Evolutionary conservation across 2,329 filamentous ascomycete species (phyloP), one percentile per base, ranked within the genome.

Genomic region (Talaromyces funiculosus): DNA sequence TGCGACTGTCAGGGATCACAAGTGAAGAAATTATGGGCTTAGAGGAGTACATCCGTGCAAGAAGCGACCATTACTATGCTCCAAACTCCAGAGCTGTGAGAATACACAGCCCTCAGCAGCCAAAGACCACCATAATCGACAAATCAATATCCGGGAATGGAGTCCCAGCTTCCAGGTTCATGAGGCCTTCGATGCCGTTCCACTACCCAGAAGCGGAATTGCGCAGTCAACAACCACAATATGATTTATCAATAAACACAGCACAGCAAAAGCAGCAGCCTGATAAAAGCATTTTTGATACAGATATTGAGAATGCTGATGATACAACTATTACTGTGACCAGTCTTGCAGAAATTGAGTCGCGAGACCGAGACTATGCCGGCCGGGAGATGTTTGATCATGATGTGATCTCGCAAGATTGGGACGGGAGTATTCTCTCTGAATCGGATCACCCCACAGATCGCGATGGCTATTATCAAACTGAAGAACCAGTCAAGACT

Each of bases 291-390:
- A 67, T 71, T 62, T 78, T 78, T 63, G 75, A 78, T 62, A 78
- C 75, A 4, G 75, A 78, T 63, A 73, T 77, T 8, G 75, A 78
- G 61, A 75, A 71, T 10, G 66, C 77, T 9, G 75, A 78, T 67
- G 75, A 78, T 63, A 77, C 75, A 3, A 77, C 75, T 6, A 71
- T 76, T 65, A 71, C 70, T 2, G 71, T 67, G 20, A 73, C 71
- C 22, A 77, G 78, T 67, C 61, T 79, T 59, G 63, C 75, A 57
- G 71, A 68, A 31, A 66, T 64, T 58, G 72, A 75, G 42, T 71
- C 35, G 73, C 54, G 61, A 61, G 53, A 69, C 20, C 59, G 40
- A 29, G 53, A 33, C 26, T 35, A 61, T 38, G 45, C 22, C 35
- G 18, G 24, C 38, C 33, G 59, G 45, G 59, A 37, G 20, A 20